Evolutionary conservation across 1,139 yeast genomes (phyloP), one percentile per base, ranked within the genome.

Genomic region (Blastobotrys persicus): DNA sequence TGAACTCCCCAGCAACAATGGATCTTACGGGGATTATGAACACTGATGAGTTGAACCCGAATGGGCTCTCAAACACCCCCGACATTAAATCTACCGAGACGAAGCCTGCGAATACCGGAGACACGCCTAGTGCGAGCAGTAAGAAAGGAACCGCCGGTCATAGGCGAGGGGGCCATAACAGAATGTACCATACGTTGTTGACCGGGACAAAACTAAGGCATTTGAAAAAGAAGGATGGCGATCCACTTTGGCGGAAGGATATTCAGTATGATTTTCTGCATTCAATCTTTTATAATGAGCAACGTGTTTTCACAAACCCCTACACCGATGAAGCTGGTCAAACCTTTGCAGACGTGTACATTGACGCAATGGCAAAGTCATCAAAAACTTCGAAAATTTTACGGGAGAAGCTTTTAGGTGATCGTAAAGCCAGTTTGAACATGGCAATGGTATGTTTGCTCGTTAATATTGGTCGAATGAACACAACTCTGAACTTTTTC

Each of bases 401-500:
- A 49, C 80, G 87, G 53, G 96, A 89, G 59, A 78, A 95, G 56
- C 70, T 92, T 42, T 69, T 85, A 45, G 88, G 85, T 55, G 76
- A 75, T 51, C 79, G 79, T 42, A 76, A 79, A 69, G 87, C 88
- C 2, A 72, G 69, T 1, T 74, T 80, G 45, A 81, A 88, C 13
- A 88, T 88, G 45, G 87, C 89, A 47, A 82, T 88, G 76, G 84
- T 88, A 28, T 88, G 96, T 57, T 70, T 92, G 41, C 74, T 92
- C 55, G 98, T 92, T 23, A 92, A 92, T 64, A 82, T 89, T 42
- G 98, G 98, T 3, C 75, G 98, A 56, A 83, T 92, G 82, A 92
- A 92, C 70, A 92, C 98, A 1, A 92, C 98, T 3, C 83, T 92
- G 47, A 91, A 91, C 67, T 92, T 91, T 64, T 95, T 88, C 49